These are phyloP conservation scores for Backusella parvicylindrica DNA, from an alignment of 192 early-diverging fungal species.

Conservation along the genomic window DNA sequence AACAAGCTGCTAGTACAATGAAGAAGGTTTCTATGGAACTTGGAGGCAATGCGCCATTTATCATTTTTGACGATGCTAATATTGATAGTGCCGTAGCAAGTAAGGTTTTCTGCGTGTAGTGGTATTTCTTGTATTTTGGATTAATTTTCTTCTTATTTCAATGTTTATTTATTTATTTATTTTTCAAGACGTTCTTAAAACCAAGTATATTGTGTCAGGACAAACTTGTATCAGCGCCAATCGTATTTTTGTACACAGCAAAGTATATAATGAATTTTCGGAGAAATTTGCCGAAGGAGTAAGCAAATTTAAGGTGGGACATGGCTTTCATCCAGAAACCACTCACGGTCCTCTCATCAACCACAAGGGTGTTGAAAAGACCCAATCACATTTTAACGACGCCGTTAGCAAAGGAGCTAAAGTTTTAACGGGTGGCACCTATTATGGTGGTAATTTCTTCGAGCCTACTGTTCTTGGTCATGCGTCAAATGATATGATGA, in stretches of 20 bases:
- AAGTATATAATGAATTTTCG: slow-evolving; percentile 64
- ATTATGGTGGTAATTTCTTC: slow-evolving; percentile 66
- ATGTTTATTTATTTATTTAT: slow-evolving; percentile 3
- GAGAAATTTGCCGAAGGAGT: slow-evolving; percentile 53
- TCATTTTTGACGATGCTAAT: slow-evolving; percentile 77
- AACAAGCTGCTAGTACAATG: slow-evolving; percentile 56
- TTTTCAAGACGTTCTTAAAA: neutral
- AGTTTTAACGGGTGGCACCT: slow-evolving; percentile 62
- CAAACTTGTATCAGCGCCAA: slow-evolving; percentile 81
- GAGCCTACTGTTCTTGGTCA: slow-evolving; percentile 76
- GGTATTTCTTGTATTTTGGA: neutral
- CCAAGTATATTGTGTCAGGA: slow-evolving; percentile 70
- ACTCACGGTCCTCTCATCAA: slow-evolving; percentile 85
- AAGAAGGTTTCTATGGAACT: slow-evolving; percentile 83
- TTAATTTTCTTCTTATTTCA: slow-evolving; percentile 8
- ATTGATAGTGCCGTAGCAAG: slow-evolving; percentile 66
- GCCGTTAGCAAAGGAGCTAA: slow-evolving; percentile 72
- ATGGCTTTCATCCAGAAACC: slow-evolving; percentile 62
- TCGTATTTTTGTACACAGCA: slow-evolving; percentile 71
- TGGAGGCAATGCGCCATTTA: slow-evolving; percentile 81
- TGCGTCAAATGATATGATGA: slow-evolving; percentile 64
- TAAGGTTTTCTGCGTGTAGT: slow-evolving; percentile 2
- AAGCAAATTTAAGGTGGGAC: slow-evolving; percentile 60
- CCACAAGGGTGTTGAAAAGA: slow-evolving; percentile 62
- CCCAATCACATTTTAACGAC: slow-evolving; percentile 63